Percentiles rank a stretch among this genome's conserved stretches.
Conservation (phyloP, 2,329 filamentous ascomycete species). For the Amauroascus niger region DNA sequence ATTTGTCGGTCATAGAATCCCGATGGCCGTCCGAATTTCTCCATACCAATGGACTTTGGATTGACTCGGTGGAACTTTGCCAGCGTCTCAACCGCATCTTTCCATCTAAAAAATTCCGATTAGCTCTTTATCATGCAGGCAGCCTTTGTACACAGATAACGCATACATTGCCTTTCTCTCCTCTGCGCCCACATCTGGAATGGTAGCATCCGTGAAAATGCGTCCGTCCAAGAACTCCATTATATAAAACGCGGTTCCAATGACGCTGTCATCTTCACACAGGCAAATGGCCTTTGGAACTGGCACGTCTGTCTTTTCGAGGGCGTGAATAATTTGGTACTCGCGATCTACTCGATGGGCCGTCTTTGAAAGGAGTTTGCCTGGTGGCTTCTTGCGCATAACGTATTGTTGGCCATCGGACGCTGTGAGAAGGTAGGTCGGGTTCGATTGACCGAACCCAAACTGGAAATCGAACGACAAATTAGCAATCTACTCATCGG, state of each 20-base stretch:
- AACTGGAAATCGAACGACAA: slow-evolving; percentile 49
- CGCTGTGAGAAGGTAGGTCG: slow-evolving; percentile 83
- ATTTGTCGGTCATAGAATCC: slow-evolving; percentile 85
- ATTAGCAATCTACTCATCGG: neutral
- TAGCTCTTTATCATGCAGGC: neutral
- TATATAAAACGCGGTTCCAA: slow-evolving; percentile 92
- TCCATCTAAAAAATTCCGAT: slow-evolving; percentile 51
- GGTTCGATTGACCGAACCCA: slow-evolving; percentile 93
- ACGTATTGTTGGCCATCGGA: slow-evolving; percentile 64
- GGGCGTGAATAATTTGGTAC: slow-evolving; percentile 77
- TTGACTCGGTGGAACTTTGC: slow-evolving; percentile 74
- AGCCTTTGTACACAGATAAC: slow-evolving; percentile 6
- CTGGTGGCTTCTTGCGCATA: slow-evolving; percentile 96
- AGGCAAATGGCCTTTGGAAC: slow-evolving; percentile 75
- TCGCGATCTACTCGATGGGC: slow-evolving; percentile 96
- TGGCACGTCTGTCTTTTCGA: slow-evolving; percentile 69
- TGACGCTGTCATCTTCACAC: slow-evolving; percentile 68
- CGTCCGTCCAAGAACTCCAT: slow-evolving; percentile 93
- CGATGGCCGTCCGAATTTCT: slow-evolving; percentile 58
- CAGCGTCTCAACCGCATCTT: slow-evolving; percentile 69
- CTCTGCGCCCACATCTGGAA: slow-evolving; percentile 59
- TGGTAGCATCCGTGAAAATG: slow-evolving; percentile 79
- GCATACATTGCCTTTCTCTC: slow-evolving; percentile 62
- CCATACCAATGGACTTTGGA: slow-evolving; percentile 56
- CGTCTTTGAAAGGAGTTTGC: slow-evolving; percentile 80